These are phyloP conservation scores for Physcomitrellopsis africana DNA, from an alignment of 225 moss, liverwort and hornwort species.

Conservation along the genomic window DNA sequence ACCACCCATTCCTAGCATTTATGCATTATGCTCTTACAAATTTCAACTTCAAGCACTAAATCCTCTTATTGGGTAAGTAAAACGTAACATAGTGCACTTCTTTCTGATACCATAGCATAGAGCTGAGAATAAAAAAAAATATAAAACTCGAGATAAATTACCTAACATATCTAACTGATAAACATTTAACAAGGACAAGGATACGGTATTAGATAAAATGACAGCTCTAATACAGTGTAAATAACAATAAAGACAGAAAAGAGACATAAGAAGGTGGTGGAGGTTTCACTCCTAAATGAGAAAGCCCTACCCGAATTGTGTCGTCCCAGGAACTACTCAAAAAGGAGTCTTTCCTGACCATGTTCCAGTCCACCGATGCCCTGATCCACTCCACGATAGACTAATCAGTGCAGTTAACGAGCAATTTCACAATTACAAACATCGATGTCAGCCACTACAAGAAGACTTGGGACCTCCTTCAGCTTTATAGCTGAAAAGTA, in stretches of 20 bases:
- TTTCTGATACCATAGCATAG: too few species aligned
- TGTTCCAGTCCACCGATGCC: constrained; percentile 96
- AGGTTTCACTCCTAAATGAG: not conserved
- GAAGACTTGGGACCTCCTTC: not conserved
- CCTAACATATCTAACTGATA: too few species aligned
- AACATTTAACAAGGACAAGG: too few species aligned
- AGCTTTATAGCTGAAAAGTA: not conserved
- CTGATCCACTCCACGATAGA: constrained; percentile 46
- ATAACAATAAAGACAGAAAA: not conserved
- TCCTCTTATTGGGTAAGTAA: not conserved
- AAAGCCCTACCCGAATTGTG: constrained; percentile 75
- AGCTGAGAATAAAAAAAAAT: too few species aligned
- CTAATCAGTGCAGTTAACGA: too few species aligned
- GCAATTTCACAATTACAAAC: too few species aligned
- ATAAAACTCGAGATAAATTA: too few species aligned
- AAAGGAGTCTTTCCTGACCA: constrained; percentile 90
- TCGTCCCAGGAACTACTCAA: constrained; percentile 99
- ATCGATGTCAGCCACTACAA: too few species aligned
- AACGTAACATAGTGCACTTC: not conserved
- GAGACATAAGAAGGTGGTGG: not conserved
- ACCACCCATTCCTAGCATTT: not conserved
- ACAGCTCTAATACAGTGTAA: not conserved
- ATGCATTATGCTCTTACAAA: constrained; percentile 2
- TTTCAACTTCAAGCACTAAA: constrained; percentile 1
- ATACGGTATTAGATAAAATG: too few species aligned